Conservation (phyloP, 2,329 filamentous ascomycete genomes). For the Aspergillus proliferans region DNA sequence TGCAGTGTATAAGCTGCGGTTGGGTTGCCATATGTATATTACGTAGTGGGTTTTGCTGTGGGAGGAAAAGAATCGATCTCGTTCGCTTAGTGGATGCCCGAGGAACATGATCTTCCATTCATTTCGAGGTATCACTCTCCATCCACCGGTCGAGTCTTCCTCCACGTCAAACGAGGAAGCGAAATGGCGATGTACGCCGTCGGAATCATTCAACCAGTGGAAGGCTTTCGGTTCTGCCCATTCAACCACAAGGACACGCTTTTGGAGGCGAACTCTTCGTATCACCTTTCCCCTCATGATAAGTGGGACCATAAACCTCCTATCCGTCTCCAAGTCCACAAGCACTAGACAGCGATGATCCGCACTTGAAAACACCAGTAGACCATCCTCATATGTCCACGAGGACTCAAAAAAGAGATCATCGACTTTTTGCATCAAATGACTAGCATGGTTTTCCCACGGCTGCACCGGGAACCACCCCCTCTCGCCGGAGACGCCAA, state of each 20-base stretch:
- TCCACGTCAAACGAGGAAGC: conserved; percentile 53
- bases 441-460: conserved; percentile 38
- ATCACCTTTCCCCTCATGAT: conserved; percentile 45
- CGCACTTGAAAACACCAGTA: conserved; percentile 49
- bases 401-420: conserved; percentile 32
- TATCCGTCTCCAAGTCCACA: conserved; percentile 46
- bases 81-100: conserved; percentile 49
- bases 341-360: conserved; percentile 35
- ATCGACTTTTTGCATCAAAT: conserved; percentile 24
- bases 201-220: conserved; percentile 47
- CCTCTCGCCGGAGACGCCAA: conserved; percentile 26
- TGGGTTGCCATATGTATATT: conserved; percentile 57
- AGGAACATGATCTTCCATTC: conserved; percentile 58
- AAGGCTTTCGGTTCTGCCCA: conserved; percentile 53
- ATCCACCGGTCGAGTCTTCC: conserved; percentile 19
- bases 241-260: conserved; percentile 55
- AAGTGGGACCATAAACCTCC: conserved; percentile 47
- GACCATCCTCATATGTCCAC: conserved; percentile 54
- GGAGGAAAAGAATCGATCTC: conserved; percentile 57
- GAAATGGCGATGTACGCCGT: conserved; percentile 52
- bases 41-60: conserved; percentile 57
- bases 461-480: conserved; percentile 38
- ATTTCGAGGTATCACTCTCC: conserved; percentile 47
- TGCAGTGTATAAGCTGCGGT: conserved; percentile 47
- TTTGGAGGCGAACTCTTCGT: conserved; percentile 49